phyloP scores from a whole-genome alignment of 768 basidiomycete species.

The Lenzites betulinus region DNA sequence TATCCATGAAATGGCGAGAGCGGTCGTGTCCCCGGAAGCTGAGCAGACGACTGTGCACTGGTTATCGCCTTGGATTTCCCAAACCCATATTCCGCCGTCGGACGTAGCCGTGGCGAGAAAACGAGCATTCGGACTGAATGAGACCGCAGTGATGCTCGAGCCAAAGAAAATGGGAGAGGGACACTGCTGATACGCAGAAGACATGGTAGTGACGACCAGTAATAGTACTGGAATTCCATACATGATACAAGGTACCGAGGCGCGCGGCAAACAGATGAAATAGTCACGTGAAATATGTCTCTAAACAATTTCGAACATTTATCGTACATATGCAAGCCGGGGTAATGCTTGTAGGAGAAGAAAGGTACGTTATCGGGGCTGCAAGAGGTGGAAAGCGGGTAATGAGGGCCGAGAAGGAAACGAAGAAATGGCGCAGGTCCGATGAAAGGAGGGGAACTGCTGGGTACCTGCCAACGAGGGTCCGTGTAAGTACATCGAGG shows the following conservation, averaged over 20 bases:
- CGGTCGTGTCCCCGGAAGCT: background rate
- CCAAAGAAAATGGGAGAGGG: background rate
- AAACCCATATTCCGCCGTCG: background rate
- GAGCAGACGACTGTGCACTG: background rate
- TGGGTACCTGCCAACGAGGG: slow-evolving; percentile 13
- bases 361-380: slow-evolving; percentile 1
- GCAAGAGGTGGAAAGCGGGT: slow-evolving; percentile 1
- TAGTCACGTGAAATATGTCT: no score
- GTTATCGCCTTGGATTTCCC: background rate
- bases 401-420: background rate
- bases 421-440: slow-evolving; percentile 7
- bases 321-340: background rate
- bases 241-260: no score
- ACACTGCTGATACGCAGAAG: background rate
- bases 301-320: no score
- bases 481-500: slow-evolving; percentile 17
- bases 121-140: background rate
- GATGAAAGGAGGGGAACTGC: slow-evolving; percentile 13
- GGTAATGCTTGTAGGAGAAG: background rate
- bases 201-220: background rate
- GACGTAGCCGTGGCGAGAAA: background rate
- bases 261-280: no score
- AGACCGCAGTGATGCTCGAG: background rate
- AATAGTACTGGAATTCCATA: no score
- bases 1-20: background rate